These are phyloP conservation scores for Schizophyllum amplum DNA, from an alignment of 1,284 basidiomycete genomes.

Conservation along the genomic window DNA sequence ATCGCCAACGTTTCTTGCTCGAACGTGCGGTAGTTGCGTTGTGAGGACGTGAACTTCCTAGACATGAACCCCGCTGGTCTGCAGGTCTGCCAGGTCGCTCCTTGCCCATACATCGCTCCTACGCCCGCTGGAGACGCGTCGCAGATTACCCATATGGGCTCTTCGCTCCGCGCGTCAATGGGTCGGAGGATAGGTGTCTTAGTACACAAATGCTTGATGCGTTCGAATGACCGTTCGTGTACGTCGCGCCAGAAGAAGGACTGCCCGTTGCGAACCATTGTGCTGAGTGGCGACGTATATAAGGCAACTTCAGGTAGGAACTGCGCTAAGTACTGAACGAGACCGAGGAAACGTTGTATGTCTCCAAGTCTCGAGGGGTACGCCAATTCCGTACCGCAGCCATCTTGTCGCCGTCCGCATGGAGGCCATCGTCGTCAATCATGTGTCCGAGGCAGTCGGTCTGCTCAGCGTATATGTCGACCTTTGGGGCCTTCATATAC, in stretches of 20 bases:
- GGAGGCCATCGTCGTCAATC: conserved; percentile 20
- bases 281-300: conserved; percentile 20
- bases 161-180: conserved; percentile 19
- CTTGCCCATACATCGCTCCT: conserved; percentile 31
- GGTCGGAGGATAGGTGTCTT: conserved; percentile 24
- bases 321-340: conserved; percentile 29
- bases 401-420: conserved; percentile 19
- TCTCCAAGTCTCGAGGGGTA: conserved; percentile 25
- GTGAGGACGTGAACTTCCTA: conserved; percentile 28
- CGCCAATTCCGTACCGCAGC: conserved; percentile 21
- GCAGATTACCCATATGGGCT: conserved; percentile 35
- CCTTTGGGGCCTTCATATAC: conserved; percentile 22
- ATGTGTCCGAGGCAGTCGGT: conserved; percentile 25
- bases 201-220: conserved; percentile 24
- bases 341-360: conserved; percentile 31
- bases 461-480: conserved; percentile 21
- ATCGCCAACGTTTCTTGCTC: conserved; percentile 31
- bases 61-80: conserved; percentile 32
- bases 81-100: conserved; percentile 25
- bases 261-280: conserved; percentile 22
- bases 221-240: conserved; percentile 26
- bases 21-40: conserved; percentile 27
- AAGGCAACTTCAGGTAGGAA: conserved; percentile 29
- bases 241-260: conserved; percentile 23
- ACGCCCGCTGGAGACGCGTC: conserved; percentile 30